phyloP scores from a whole-genome alignment of 176 grass and related monocot species.

The Oryza brachyantha region DNA sequence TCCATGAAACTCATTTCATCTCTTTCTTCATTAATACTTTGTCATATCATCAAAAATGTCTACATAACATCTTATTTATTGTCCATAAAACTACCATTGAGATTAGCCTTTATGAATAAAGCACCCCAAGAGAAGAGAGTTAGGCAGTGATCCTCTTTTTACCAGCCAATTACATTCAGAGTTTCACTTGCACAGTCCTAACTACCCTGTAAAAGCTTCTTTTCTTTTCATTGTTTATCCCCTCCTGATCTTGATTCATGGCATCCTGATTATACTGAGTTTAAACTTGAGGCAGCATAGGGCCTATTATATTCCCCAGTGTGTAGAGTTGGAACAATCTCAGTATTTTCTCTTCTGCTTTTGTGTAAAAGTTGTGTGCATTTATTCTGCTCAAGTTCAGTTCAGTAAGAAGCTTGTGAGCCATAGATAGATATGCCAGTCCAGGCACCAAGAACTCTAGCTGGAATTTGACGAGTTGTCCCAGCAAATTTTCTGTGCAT shows the following conservation, averaged over 20 bases:
- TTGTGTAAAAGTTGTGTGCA: constrained; percentile 27
- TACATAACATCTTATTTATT: too few species aligned
- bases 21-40: too few species aligned
- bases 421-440: constrained; percentile 24
- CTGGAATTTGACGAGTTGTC: constrained; percentile 25
- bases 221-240: constrained; percentile 35
- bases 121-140: not conserved
- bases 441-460: constrained; percentile 34
- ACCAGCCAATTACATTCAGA: constrained; percentile 28
- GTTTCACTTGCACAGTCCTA: constrained; percentile 35
- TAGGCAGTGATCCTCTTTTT: constrained; percentile 30
- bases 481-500: constrained; percentile 7
- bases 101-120: too few species aligned
- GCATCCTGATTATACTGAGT: constrained; percentile 24
- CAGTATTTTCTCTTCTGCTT: constrained; percentile 36
- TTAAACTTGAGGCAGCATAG: constrained; percentile 31
- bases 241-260: constrained; percentile 24
- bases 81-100: too few species aligned
- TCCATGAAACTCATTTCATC: too few species aligned
- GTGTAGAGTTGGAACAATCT: constrained; percentile 41
- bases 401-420: constrained; percentile 24
- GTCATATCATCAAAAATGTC: too few species aligned
- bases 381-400: constrained; percentile 35
- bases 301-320: constrained; percentile 40
- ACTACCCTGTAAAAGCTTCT: constrained; percentile 27